Percentiles rank a stretch among this genome's conserved stretches.
Evolutionary conservation across 441 rosid genomes (phyloP).

Genomic region (Kokia cookei): DNA sequence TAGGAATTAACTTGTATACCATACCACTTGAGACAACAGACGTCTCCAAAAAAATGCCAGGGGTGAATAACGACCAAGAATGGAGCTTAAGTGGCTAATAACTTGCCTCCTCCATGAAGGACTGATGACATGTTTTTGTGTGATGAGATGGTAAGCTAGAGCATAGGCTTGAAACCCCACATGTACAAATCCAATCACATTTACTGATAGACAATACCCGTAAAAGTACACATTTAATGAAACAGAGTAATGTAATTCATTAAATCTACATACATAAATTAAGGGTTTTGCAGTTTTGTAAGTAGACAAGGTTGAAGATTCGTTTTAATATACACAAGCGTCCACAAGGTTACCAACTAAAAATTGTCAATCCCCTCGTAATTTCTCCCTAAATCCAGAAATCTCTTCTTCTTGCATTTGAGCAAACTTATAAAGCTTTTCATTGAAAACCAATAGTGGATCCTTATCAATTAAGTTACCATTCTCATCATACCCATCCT

Average conservation of each 20-base stretch:
- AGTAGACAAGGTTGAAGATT: not conserved
- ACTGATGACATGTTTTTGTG: slow-evolving; percentile 41
- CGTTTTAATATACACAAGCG: not conserved
- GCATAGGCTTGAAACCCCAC: slow-evolving; percentile 69
- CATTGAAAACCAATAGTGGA: slow-evolving; percentile 69
- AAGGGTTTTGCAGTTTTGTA: not conserved
- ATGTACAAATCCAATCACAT: slow-evolving; percentile 71
- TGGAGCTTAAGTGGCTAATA: not conserved
- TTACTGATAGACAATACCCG: slow-evolving; percentile 87
- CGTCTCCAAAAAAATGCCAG: not conserved
- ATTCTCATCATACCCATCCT: slow-evolving; percentile 46
- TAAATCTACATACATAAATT: not conserved
- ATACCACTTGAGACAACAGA: not conserved
- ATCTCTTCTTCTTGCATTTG: slow-evolving; percentile 45
- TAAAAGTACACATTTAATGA: not conserved
- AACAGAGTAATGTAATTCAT: not conserved
- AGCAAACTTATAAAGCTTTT: slow-evolving; percentile 59
- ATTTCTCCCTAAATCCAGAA: slow-evolving; percentile 7
- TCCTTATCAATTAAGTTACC: slow-evolving; percentile 61
- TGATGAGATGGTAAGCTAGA: slow-evolving; percentile 41
- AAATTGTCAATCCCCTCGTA: not conserved
- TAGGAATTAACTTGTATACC: not conserved
- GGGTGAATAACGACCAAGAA: not conserved
- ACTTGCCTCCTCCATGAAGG: slow-evolving; percentile 84
- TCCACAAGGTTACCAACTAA: not conserved